Base-by-base conservation (phyloP, 2,329 filamentous ascomycete genomes). In the Paraphoma sp. region DNA sequence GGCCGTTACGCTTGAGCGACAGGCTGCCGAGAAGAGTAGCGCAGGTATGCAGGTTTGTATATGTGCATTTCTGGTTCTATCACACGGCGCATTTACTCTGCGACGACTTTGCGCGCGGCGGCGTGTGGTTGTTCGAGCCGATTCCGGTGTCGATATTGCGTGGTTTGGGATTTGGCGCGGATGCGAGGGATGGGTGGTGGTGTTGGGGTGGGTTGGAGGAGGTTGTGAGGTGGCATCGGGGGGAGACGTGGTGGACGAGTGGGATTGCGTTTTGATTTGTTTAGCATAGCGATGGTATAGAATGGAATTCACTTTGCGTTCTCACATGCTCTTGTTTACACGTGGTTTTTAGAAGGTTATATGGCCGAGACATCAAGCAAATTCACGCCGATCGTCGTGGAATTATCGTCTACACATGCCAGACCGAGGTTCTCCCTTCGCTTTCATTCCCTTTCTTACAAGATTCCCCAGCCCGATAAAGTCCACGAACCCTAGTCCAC, bases 71-170 rank as follows among this genome's bases (percentile, higher is more conserved):
- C 0, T 97, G 92, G 91, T 78, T 96, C 57, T 85, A 87, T 52
- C 73, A 80, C 14, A 94, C 91, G 0, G 84, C 84, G 0, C 81
- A 81, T 41, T 73, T 87, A 36, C 81, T 97, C n/a, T 80, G 87
- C 10, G 87, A 96, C 70, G 93, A 97, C 68, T 87, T 96, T 71
- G 84, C 88, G 0, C 81, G 83, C 10, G 84, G 87, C 0, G 92
- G 91, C 0, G 69, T 96, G 0, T 97, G 91, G 90, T 76, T 96
- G 12, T 87, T 87, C 59, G 92, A 97, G 75, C 92, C 92, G 0
- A 77, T 96, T n/a, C 92, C 93, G 0, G 62, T 94, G 8, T 96
- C 91, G 51, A 70, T 84, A 0, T 70, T 93, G n/a, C 82, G 92
- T 28, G 85, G 83, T 1, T 33, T 93, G 14, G 89, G 90, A 0